Evolutionary conservation across 176 grass and related monocot species (phyloP), one percentile per base, ranked within the genome.

Genomic region (Panicum miliaceum): DNA sequence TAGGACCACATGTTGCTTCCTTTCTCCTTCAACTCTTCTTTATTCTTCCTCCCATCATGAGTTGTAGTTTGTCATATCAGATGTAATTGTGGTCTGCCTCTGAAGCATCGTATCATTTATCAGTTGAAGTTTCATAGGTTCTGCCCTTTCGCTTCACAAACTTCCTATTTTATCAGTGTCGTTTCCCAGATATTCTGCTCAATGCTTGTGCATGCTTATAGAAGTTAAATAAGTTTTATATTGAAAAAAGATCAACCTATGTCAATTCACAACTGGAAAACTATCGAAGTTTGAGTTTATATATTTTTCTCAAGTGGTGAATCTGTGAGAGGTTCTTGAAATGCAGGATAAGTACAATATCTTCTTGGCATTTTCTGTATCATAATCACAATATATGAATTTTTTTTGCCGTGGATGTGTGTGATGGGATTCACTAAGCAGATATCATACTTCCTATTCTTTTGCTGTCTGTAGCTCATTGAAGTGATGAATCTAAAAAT

Each of bases 51-150:
- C 35, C 67, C 41, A 50, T 83, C 56, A 48, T 63, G 68, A 50
- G 12, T 73, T 62, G 16, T 19, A 35, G 32, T 73, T 36, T 83
- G 56, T 63, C 18, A 14, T 36, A 73, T 73, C 70, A 34, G 45
- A 72, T 77, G 54, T 5, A 41, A 23, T 45, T 18, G n/a, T 60
- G 5, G n/a, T 51, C 64, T 2, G 29, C 29, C 51, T 52, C 26
- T 77, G 37, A 62, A 32, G 23, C 79, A 82, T 73, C 32, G 7
- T 20, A 73, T 73, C 46, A 52, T 73, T 82, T 73, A 62, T 73
- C 40, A 16, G 37, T 60, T 82, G 53, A 73, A 27, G 0, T 82
- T 12, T 62, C 19, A 18, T 25, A 32, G 12, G 15, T 2, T 29
- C 22, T 62, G 12, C n/a, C n/a, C 27, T 40, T 71, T 47, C 42